Percentiles rank a stretch among this genome's conserved stretches.
These are phyloP conservation scores for Globisporangium orthogonon DNA, from an alignment of 352 stramenopile genomes.

Conservation along the genomic window DNA sequence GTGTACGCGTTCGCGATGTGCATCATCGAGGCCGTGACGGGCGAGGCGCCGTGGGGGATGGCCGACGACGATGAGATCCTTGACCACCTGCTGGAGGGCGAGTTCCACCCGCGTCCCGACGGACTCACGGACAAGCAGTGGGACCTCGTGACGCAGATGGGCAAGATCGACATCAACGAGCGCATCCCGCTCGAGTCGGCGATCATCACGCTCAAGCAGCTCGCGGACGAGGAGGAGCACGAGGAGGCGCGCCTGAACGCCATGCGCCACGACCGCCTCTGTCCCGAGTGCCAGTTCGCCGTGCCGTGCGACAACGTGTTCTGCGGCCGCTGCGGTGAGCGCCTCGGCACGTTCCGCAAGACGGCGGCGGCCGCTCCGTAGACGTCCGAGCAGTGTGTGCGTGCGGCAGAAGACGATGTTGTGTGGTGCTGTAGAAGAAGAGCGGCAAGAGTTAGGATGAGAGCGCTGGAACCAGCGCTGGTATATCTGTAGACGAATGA, in stretches of 20 bases:
- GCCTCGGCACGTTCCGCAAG: slow-evolving; percentile 10
- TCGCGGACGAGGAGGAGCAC: slow-evolving; percentile 11
- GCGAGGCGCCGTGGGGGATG: slow-evolving; percentile 23
- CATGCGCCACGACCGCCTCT: slow-evolving; percentile 12
- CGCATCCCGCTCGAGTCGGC: slow-evolving; percentile 5
- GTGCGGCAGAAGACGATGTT: background rate
- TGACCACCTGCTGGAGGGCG: slow-evolving; percentile 13
- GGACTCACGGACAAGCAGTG: slow-evolving; percentile 12
- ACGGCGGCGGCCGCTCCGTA: background rate
- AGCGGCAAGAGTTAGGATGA: too few relatives aligned
- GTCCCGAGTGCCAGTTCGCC: slow-evolving; percentile 10
- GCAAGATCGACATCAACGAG: slow-evolving; percentile 4
- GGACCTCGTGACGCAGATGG: slow-evolving; percentile 9
- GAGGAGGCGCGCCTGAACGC: slow-evolving; percentile 9
- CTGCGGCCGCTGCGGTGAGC: slow-evolving; percentile 11
- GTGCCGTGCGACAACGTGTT: slow-evolving; percentile 14
- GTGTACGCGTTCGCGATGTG: slow-evolving; percentile 41
- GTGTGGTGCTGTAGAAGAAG: too few relatives aligned
- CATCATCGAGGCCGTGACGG: slow-evolving; percentile 31
- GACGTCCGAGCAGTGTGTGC: background rate
- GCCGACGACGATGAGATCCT: slow-evolving; percentile 23
- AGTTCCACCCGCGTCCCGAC: slow-evolving; percentile 6
- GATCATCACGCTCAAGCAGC: slow-evolving; percentile 8
- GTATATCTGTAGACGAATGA: too few relatives aligned
- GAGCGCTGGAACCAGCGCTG: too few relatives aligned